These are phyloP conservation scores for Somion occarium DNA, from an alignment of 1,284 basidiomycete species.

Conservation along the genomic window DNA sequence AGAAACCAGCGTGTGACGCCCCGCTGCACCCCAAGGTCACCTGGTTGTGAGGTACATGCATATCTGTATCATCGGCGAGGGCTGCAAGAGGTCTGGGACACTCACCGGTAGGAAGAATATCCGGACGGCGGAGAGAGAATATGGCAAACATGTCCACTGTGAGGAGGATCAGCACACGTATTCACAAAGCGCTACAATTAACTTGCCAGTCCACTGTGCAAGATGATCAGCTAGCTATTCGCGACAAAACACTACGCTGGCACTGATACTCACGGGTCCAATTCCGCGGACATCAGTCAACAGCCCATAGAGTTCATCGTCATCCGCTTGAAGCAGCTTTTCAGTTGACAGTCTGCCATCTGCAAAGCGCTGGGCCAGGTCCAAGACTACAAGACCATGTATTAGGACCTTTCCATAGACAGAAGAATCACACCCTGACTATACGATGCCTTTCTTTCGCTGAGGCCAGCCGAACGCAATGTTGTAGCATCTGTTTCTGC, in stretches of 20 bases:
- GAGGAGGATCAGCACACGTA: background rate
- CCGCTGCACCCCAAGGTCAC: slow-evolving; percentile 80
- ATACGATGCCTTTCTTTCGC: slow-evolving; percentile 82
- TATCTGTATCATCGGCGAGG: background rate
- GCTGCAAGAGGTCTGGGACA: slow-evolving; percentile 1
- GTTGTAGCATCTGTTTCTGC: slow-evolving; percentile 49
- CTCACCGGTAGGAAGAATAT: slow-evolving; percentile 75
- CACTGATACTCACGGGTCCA: slow-evolving; percentile 50
- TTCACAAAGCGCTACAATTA: background rate
- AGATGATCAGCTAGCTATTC: background rate
- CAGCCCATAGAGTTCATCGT: slow-evolving; percentile 72
- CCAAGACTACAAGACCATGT: slow-evolving; percentile 55
- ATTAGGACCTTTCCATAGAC: background rate
- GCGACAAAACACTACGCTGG: background rate
- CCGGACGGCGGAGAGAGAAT: slow-evolving; percentile 77
- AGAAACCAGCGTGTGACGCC: slow-evolving; percentile 76
- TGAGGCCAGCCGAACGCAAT: slow-evolving; percentile 71
- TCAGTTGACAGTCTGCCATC: slow-evolving; percentile 73
- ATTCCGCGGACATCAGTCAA: slow-evolving; percentile 80
- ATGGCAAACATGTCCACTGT: slow-evolving; percentile 87
- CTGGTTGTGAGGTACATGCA: slow-evolving; percentile 27
- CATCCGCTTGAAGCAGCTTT: slow-evolving; percentile 64
- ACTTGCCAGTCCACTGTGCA: slow-evolving; percentile 34
- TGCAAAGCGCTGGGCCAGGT: slow-evolving; percentile 72
- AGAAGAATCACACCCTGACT: slow-evolving; percentile 25